Percentiles rank a stretch among this genome's conserved stretches.
Evolutionary conservation across 257 asterid species (phyloP).

Genomic region (Plantago elongata): DNA sequence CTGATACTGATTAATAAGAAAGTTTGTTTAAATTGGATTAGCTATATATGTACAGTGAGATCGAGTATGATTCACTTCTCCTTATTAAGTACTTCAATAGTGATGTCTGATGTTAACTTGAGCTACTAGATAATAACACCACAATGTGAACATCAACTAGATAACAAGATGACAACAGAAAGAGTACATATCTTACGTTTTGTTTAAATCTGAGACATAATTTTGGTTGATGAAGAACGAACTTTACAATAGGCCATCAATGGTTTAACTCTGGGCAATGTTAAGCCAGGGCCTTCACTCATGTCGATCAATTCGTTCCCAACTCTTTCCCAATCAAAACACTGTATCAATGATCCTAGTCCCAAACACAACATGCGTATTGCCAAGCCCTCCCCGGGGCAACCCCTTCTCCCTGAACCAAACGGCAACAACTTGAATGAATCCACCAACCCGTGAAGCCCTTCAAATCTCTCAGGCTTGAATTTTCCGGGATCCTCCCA

Average conservation of each 20-base stretch:
- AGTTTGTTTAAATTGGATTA: too few relatives aligned
- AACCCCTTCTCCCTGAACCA: constrained; percentile 30
- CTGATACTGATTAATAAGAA: too few relatives aligned
- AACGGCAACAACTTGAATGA: constrained; percentile 25
- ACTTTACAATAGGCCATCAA: constrained; percentile 15
- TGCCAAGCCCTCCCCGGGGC: constrained; percentile 26
- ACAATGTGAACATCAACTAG: too few relatives aligned
- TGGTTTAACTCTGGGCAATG: constrained; percentile 17
- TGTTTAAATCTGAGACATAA: too few relatives aligned
- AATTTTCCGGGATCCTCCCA: constrained; percentile 24
- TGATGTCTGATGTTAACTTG: too few relatives aligned
- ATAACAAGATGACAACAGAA: too few relatives aligned
- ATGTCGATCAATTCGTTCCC: constrained; percentile 12
- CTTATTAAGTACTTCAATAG: too few relatives aligned
- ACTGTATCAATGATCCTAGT: constrained; percentile 19
- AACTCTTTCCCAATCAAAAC: constrained; percentile 20
- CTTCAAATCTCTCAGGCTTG: constrained; percentile 27
- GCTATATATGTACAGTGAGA: too few relatives aligned
- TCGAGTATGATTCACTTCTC: too few relatives aligned
- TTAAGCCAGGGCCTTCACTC: constrained; percentile 16
- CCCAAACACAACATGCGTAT: constrained; percentile 10
- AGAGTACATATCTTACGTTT: too few relatives aligned
- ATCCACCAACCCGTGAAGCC: constrained; percentile 15
- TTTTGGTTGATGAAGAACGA: neutral
- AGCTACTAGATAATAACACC: too few relatives aligned